Evolutionary conservation across 2,329 filamentous ascomycete genomes (phyloP).

Genomic region (Fusarium sp.): DNA sequence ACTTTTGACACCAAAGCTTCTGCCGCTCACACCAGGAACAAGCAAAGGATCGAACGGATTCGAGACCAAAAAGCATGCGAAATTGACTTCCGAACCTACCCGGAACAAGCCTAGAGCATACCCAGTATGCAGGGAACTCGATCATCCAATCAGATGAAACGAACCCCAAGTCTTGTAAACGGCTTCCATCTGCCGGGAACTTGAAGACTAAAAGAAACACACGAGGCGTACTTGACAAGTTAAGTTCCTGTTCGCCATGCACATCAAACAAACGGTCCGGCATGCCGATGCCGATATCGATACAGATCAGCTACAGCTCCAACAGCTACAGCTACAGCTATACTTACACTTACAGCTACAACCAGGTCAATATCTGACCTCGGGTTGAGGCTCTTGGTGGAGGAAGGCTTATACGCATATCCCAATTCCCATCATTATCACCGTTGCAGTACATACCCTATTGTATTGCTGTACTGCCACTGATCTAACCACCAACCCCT

Average conservation of each 20-base stretch:
- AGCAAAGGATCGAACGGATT: slow-evolving; percentile 6
- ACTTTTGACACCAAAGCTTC: slow-evolving; percentile 28
- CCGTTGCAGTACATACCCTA: not conserved
- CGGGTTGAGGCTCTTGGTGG: slow-evolving; percentile 24
- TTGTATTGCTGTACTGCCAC: slow-evolving; percentile 1
- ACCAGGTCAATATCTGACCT: not conserved
- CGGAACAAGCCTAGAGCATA: slow-evolving; percentile 33
- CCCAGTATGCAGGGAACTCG: slow-evolving; percentile 41
- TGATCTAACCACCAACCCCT: slow-evolving; percentile 8
- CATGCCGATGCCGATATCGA: slow-evolving; percentile 37
- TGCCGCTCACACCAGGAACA: slow-evolving; percentile 28
- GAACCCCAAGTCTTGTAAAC: slow-evolving; percentile 27
- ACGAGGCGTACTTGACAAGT: slow-evolving; percentile 39
- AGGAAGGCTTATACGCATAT: slow-evolving; percentile 15
- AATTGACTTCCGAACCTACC: slow-evolving; percentile 27
- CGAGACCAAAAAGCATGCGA: slow-evolving; percentile 25
- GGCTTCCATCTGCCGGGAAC: slow-evolving; percentile 23
- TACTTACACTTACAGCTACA: not conserved
- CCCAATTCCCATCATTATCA: slow-evolving; percentile 22
- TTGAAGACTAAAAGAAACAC: slow-evolving; percentile 28
- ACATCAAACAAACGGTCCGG: slow-evolving; percentile 40
- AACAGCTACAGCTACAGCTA: not conserved
- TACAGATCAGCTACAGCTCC: not conserved
- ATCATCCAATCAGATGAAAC: slow-evolving; percentile 38
- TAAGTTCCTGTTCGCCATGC: slow-evolving; percentile 42